Base-by-base conservation (phyloP, 495 filamentous ascomycete genomes). In the Hyphodiscus hymeniophilus region DNA sequence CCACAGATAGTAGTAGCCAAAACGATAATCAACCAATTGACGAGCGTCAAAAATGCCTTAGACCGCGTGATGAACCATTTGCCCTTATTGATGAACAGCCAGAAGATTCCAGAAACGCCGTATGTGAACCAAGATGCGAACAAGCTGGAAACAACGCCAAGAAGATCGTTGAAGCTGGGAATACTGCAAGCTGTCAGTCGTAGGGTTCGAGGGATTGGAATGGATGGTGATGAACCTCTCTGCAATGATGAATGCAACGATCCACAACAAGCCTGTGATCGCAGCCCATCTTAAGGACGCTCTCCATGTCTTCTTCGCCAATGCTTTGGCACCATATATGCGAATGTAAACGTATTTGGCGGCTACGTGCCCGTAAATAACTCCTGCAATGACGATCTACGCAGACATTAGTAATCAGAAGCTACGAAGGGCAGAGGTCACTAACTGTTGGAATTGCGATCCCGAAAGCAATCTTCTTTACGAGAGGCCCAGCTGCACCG, bases 391-490 rank as follows among this genome's bases (percentile, higher is more conserved):
- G 34, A 54, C 22, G 23, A 54, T 49, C 38, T 40, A 21, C 12
- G 6, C 6, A 17, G 7, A 40, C 20, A 20, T 40, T 12, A 40
- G 38, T 7, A 21, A 20, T 21, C 2, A 6, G 8, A 15, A 15
- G 20, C 4, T 17, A 40, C 22, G 3, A 17, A 17, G 16, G 12
- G 16, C 6, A 8, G 16, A 21, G 16, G 16, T 21, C 15, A 40
- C 38, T 3, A 40, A 22, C 38, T 3, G 32, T 38, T 0, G 88
- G 88, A 13, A 87, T 70, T 24, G 86, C 87, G 49, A 94, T 70
- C 15, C 87, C 87, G 57, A 85, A 94, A 2, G 85, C 83, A 31
- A 89, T 62, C 63, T 86, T 88, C 42, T 74, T 70, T 13, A 90
- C 60, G 0, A 76, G 22, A 1, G 67, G 65, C 10, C 77, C 71